These are phyloP conservation scores for Nicotiana rustica DNA, from an alignment of 305 asterid genomes.

Conservation along the genomic window DNA sequence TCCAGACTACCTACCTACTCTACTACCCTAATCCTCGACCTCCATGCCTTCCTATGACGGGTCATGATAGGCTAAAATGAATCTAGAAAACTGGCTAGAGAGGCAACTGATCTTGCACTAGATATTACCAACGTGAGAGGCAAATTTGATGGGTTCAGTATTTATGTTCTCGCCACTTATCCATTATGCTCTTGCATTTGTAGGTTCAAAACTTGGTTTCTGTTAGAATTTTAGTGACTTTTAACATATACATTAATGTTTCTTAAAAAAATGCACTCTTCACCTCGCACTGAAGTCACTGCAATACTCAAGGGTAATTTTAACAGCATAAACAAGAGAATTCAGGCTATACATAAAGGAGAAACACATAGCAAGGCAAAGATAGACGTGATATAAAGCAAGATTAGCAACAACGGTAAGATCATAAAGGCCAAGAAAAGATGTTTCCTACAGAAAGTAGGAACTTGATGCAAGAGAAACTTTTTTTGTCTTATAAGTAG, in stretches of 20 bases:
- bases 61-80: no score
- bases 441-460: neutral
- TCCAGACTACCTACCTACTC: no score
- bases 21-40: no score
- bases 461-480: neutral
- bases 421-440: neutral
- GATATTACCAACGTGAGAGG: neutral
- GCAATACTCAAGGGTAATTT: neutral
- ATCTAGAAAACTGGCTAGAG: neutral
- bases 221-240: neutral
- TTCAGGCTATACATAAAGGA: neutral
- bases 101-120: neutral
- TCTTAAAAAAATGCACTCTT: neutral
- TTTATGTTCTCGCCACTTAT: constrained; percentile 2
- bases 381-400: neutral
- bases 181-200: neutral
- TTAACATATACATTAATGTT: no score
- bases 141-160: neutral
- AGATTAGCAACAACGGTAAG: neutral
- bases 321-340: constrained; percentile 4
- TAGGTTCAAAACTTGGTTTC: neutral
- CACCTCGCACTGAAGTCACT: neutral
- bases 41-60: no score
- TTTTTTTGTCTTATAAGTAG: neutral
- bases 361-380: neutral